phyloP scores from a whole-genome alignment of 2,329 filamentous ascomycete genomes.

The Fusarium udum region DNA sequence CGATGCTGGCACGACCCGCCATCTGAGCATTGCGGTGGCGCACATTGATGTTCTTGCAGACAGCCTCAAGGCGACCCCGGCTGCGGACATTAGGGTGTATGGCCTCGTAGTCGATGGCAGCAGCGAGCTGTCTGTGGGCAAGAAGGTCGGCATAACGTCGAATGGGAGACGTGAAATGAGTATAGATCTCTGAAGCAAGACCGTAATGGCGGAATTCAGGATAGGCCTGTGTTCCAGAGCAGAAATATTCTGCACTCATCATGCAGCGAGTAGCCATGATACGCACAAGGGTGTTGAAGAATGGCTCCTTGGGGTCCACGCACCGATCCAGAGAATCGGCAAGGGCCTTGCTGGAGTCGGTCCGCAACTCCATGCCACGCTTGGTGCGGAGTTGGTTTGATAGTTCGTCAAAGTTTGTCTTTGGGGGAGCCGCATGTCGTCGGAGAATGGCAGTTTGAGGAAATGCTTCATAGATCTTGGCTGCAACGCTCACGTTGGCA shows the following conservation, averaged over 20 bases:
- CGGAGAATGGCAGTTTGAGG: slow-evolving; percentile 95
- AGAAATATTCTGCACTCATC: slow-evolving; percentile 99
- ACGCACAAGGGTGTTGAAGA: slow-evolving; percentile 98
- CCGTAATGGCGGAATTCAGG: slow-evolving; percentile 98
- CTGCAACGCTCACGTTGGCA: slow-evolving; percentile 93
- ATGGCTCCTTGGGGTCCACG: slow-evolving; percentile 81
- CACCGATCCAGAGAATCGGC: slow-evolving; percentile 92
- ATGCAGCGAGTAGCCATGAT: slow-evolving; percentile 99
- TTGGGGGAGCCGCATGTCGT: slow-evolving; percentile 90
- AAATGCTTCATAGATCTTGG: slow-evolving; percentile 89
- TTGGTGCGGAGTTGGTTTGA: slow-evolving; percentile 90
- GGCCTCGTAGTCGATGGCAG: slow-evolving; percentile 91
- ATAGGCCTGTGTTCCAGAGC: slow-evolving; percentile 89
- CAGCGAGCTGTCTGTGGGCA: slow-evolving; percentile 92
- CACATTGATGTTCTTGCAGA: slow-evolving; percentile 98
- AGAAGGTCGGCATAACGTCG: slow-evolving; percentile 97
- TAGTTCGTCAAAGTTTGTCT: slow-evolving; percentile 96
- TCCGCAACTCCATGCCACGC: slow-evolving; percentile 79
- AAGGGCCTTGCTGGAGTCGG: slow-evolving; percentile 90
- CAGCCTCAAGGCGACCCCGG: slow-evolving; percentile 85
- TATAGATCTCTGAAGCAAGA: slow-evolving; percentile 96
- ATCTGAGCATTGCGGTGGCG: slow-evolving; percentile 97
- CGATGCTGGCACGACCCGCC: slow-evolving; percentile 91
- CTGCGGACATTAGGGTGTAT: slow-evolving; percentile 84
- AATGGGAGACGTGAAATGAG: slow-evolving; percentile 97